Base-by-base conservation (phyloP, 495 filamentous ascomycete genomes). In the Hyaloscypha hepaticicola region DNA sequence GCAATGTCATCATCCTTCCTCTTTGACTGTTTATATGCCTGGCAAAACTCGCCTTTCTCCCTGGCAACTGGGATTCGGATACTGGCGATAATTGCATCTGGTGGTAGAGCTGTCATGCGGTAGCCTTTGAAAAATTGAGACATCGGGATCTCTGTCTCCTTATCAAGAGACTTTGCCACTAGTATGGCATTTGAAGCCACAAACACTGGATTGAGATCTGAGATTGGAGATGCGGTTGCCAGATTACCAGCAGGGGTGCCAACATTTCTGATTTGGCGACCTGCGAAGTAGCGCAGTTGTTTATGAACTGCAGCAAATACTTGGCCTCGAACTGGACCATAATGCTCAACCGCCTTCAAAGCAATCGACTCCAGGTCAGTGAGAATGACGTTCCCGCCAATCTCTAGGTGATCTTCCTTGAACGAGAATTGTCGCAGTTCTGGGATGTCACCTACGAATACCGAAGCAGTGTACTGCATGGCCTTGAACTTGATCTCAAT, bases 401-500 rank as follows among this genome's bases (percentile, higher is more conserved):
- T 86, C 71, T 95, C 90, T 27, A 97, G 75, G 66, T 90, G 81
- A 52, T 95, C 88, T 21, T 92, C 89, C 27, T 89, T 79, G 71
- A 99, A 88, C 2, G 81, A 82, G 74, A 89, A 97, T 63, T 90
- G 82, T 26, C 90, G 79, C 51, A 99, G 77, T 76, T 98, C 95
- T 1, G 90, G 78, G 67, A 99, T 97, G 71, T 99, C 95, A 27
- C 93, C 93, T 16, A 98, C 87, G 72, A 89, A 98, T 0, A 99
- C 93, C 0, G 92, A 97, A 6, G 88, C 86, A 12, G 86, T 84
- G 73, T 97, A 99, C 69, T 92, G 86, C 84, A 96, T 87, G 2
- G 86, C 91, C 79, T 99, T 98, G 82, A 99, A 99, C 73, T 97
- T 97, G 76, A 96, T 88, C 75, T 99, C 95, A 59, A 99, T 97